Conservation (phyloP, 2,329 filamentous ascomycete genomes). For the Hypoxylon sp. region DNA sequence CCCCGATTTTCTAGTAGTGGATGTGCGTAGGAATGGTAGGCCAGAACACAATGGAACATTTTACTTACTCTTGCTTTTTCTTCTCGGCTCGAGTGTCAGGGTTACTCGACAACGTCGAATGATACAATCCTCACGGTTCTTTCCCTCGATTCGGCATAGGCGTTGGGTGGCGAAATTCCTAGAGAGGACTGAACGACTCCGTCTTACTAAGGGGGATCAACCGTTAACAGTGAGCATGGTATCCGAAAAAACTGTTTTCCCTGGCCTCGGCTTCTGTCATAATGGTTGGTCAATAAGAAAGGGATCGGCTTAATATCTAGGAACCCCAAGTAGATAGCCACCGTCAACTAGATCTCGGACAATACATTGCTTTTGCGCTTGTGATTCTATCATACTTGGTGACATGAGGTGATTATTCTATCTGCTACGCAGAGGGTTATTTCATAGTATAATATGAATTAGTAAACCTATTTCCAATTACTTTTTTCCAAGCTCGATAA, state of each 20-base stretch:
- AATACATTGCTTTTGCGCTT: conserved; percentile 34
- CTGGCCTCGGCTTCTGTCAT: conserved; percentile 16
- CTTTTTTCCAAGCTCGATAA: too few species aligned
- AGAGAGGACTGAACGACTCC: conserved; percentile 1
- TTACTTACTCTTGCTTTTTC: conserved; percentile 27
- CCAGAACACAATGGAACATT: conserved; percentile 22
- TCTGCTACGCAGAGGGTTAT: too few species aligned
- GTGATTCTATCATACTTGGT: not conserved
- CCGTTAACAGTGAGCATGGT: conserved; percentile 12
- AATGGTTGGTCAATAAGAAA: conserved; percentile 5
- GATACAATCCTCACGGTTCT: conserved; percentile 2
- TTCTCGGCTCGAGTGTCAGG: conserved; percentile 18
- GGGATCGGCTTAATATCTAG: conserved; percentile 7
- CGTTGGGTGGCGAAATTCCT: conserved; percentile 8
- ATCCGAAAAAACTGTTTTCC: conserved; percentile 5
- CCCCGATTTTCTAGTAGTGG: conserved; percentile 11
- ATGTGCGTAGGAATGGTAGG: conserved; percentile 19
- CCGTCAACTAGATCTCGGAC: conserved; percentile 22
- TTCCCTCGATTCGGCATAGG: conserved; percentile 10
- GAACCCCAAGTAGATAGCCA: conserved; percentile 25
- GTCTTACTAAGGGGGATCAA: conserved; percentile 1
- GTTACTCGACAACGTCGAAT: conserved; percentile 18
- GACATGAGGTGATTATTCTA: not conserved
- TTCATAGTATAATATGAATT: too few species aligned
- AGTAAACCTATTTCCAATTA: too few species aligned